Conservation (phyloP, 2,329 filamentous ascomycete species). For the Sclerotinia subarctica region DNA sequence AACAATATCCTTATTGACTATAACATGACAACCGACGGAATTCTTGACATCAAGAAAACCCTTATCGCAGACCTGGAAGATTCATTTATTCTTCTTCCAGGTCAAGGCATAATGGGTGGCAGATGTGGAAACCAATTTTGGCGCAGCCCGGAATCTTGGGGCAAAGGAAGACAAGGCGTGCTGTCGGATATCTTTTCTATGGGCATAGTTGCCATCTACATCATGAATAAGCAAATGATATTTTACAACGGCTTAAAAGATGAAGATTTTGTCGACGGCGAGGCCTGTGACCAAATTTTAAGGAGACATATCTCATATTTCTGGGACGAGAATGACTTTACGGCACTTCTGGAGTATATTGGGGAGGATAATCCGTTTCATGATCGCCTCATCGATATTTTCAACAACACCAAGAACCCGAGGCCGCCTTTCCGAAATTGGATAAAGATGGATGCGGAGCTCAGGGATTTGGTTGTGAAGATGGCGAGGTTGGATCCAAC, state of each 20-base stretch:
- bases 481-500: neutral
- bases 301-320: slow-evolving; percentile 49
- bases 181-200: slow-evolving; percentile 47
- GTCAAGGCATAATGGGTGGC: slow-evolving; percentile 28
- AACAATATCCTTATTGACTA: slow-evolving; percentile 46
- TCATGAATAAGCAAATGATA: slow-evolving; percentile 43
- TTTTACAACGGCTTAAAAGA: slow-evolving; percentile 35
- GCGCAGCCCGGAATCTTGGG: slow-evolving; percentile 46
- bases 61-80: slow-evolving; percentile 2
- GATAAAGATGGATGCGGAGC: neutral
- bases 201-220: slow-evolving; percentile 46
- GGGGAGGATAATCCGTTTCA: slow-evolving; percentile 43
- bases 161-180: slow-evolving; percentile 41
- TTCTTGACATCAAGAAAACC: neutral
- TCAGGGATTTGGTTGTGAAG: neutral
- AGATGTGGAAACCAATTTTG: slow-evolving; percentile 45
- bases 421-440: neutral
- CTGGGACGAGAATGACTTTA: slow-evolving; percentile 43
- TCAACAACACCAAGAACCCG: neutral
- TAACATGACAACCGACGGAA: slow-evolving; percentile 21
- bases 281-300: slow-evolving; percentile 41
- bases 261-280: slow-evolving; percentile 22
- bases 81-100: neutral
- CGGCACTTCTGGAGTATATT: slow-evolving; percentile 44
- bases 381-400: slow-evolving; percentile 38